These are phyloP conservation scores for Phylloporus rhodoxanthus DNA, from an alignment of 768 basidiomycete genomes.

Conservation along the genomic window DNA sequence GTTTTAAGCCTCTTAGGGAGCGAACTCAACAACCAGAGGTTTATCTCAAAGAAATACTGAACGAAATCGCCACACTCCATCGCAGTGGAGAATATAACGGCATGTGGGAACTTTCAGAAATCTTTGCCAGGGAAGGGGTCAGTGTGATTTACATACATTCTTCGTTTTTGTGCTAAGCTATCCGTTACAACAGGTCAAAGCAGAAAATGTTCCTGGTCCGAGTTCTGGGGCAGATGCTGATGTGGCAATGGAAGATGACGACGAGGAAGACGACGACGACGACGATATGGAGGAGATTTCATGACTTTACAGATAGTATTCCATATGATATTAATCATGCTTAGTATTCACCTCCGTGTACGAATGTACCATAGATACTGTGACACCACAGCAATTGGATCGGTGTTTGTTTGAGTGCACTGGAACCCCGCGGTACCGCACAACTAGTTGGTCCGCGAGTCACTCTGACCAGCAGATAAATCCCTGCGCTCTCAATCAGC, in stretches of 20 bases:
- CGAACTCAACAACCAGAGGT: constrained; percentile 81
- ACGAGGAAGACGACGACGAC: constrained; percentile 34
- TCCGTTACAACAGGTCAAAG: constrained; percentile 35
- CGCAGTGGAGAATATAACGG: constrained; percentile 78
- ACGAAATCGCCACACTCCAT: constrained; percentile 70
- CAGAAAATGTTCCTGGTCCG: constrained; percentile 40
- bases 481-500: neutral
- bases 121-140: constrained; percentile 61
- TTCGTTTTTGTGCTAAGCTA: constrained; percentile 2
- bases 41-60: constrained; percentile 79
- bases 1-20: constrained; percentile 68
- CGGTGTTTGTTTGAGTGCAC: neutral
- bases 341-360: neutral
- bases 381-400: neutral
- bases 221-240: constrained; percentile 25
- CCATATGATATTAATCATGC: neutral
- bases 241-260: constrained; percentile 33
- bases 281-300: constrained; percentile 72
- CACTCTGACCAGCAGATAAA: neutral
- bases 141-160: constrained; percentile 17
- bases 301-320: constrained; percentile 22
- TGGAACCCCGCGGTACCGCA: constrained; percentile 6
- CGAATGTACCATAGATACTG: too few species aligned
- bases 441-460: neutral
- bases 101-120: constrained; percentile 72